Evolutionary conservation across 352 stramenopile genomes (phyloP), one percentile per base, ranked within the genome.

Genomic region (Globisporangium spinosum): DNA sequence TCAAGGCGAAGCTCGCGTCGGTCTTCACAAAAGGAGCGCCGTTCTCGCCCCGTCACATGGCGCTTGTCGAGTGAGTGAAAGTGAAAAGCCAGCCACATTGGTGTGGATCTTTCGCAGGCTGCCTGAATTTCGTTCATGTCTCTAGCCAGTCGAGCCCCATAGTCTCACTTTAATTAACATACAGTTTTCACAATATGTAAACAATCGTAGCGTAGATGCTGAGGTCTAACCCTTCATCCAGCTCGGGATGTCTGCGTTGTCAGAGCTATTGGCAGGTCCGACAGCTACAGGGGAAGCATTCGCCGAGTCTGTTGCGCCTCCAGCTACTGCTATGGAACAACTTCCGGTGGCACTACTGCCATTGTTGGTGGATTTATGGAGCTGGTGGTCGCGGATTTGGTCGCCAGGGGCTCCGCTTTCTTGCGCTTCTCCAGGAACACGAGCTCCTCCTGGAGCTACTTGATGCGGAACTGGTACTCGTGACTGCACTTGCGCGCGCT

Each of bases 391-490:
- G 34, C 10, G 8, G 32, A 35, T 8, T 35, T 35, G 34, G 34
- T 40, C 34, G 65, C 9, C 10, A 9, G 4, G 3, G 22, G 53
- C 22, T 57, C 43, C 5, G 40, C 58, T 25, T 58, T 53, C 58
- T 82, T 85, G 34, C 78, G 75, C 60, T 90, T 92, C 55, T 80
- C 77, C 12, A 85, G 61, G 51, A 89, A 91, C 29, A 82, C 63
- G 32, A 87, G 65, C 69, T 93, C 82, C 70, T 93, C 84, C 63
- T 90, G 79, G 2, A 93, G 75, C 70, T 93, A 80, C 51, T 85
- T 79, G 64, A 78, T 77, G 29, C 82, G 82, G 62, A 93, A 93
- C 35, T 89, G 79, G 29, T 70, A 68, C 64, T 89, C 79, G 15
- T 82, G 82, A 47, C 70, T 77, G 59, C 69, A 81, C 43, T 87